Base-by-base conservation (phyloP, 2,329 filamentous ascomycete species). In the Trichoderma cornu-damae region DNA sequence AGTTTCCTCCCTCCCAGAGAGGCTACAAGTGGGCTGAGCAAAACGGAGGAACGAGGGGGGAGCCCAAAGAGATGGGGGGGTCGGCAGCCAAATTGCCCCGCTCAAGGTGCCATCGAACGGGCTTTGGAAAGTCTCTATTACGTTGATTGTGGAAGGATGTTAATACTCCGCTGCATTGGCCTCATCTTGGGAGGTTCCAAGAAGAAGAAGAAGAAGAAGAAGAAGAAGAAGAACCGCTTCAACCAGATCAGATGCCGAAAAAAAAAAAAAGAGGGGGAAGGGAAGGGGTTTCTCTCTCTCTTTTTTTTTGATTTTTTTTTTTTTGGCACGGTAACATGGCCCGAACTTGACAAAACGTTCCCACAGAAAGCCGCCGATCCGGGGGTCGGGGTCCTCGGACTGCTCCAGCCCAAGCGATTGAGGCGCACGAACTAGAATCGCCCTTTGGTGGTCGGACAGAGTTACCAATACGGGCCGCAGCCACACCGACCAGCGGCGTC, bases 391-490 rank as follows among this genome's bases (percentile, higher is more conserved):
- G 32, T 9, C 22, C 22, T 37, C 14, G 32, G 32, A 24, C 30
- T 37, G 22, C 14, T 28, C 28, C 47, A 16, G 49, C n/a, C 42
- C 38, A n/a, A 47, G 52, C 42, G 52, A 55, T 30, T 30, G 52
- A 55, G 52, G 52, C 52, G 49, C 37, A 32, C n/a, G 35, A 37
- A 43, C 49, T 47, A 47, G 44, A 34, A 14, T 8, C 3, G 26
- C 11, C 26, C 44, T 28, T 2, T 11, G 7, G 18, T 28, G 20
- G 47, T n/a, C 51, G 5, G 18, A 47, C 22, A 38, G 30, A 55
- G 52, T 55, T 46, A 47, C n/a, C n/a, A n/a, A n/a, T n/a, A n/a
- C 42, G 52, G 32, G 52, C 52, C 42, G 52, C 52, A 38, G 52
- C 52, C 42, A 55, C 52, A 37, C 52, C 52, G 52, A 47, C 22